Conservation (phyloP, 257 asterid species). For the Capsicum rhomboideum region DNA sequence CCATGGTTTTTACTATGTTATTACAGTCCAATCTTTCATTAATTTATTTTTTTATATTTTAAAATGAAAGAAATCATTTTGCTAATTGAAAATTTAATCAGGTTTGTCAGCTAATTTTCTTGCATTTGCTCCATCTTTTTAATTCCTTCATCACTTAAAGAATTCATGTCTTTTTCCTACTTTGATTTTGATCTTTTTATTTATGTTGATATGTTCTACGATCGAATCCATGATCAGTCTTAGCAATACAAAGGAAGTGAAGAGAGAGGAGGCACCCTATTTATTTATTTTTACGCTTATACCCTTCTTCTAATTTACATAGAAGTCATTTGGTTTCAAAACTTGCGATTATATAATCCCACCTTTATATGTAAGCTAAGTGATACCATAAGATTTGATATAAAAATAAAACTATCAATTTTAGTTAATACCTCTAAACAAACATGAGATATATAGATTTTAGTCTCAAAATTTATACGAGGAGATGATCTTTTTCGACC, state of each 20-base stretch:
- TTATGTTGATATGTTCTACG: not conserved
- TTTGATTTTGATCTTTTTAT: not conserved
- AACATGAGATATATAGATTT: not conserved
- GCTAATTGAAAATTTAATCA: too few species aligned
- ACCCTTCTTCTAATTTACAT: not conserved
- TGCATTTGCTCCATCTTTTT: not conserved
- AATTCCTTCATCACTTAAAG: not conserved
- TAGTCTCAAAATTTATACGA: not conserved
- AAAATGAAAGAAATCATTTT: too few species aligned
- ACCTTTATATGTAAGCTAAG: not conserved
- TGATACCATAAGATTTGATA: not conserved
- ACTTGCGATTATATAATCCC: not conserved
- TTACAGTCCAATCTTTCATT: too few species aligned
- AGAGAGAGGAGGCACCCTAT: not conserved
- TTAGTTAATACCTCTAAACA: not conserved
- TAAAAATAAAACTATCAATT: not conserved
- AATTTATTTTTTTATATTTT: too few species aligned
- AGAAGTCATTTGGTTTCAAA: not conserved
- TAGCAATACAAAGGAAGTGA: not conserved
- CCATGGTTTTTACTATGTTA: too few species aligned
- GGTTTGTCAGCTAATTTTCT: too few species aligned
- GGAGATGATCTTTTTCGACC: not conserved
- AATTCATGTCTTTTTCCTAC: not conserved
- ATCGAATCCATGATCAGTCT: not conserved
- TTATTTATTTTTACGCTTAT: not conserved